Percentiles rank a stretch among this genome's conserved stretches.
Conservation (phyloP, 2,329 filamentous ascomycete genomes). For the Penicillium sp. region DNA sequence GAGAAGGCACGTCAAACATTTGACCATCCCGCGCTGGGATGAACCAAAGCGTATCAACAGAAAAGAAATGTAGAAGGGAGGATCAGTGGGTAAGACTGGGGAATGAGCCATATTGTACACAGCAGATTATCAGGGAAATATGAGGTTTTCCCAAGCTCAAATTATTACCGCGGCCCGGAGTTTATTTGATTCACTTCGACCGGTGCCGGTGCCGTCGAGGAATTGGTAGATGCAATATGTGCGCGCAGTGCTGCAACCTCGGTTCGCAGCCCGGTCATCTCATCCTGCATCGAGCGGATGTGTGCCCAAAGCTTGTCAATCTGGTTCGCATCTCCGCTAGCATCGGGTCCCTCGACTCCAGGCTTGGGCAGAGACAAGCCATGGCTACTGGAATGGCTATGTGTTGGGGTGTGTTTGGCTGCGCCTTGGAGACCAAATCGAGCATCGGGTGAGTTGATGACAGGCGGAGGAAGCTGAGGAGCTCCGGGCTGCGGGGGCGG, state of each 20-base stretch:
- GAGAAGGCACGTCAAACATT: constrained; percentile 14
- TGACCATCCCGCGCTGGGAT: constrained; percentile 3
- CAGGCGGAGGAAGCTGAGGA: constrained; percentile 43
- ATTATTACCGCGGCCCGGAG: constrained; percentile 11
- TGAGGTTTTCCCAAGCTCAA: background rate
- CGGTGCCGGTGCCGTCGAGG: constrained; percentile 14
- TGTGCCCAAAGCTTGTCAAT: constrained; percentile 41
- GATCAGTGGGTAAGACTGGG: no score
- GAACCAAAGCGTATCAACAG: constrained; percentile 16
- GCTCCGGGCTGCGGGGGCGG: constrained; percentile 36
- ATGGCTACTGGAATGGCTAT: constrained; percentile 34
- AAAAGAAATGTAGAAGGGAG: background rate
- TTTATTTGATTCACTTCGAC: constrained; percentile 17
- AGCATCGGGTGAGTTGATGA: constrained; percentile 39
- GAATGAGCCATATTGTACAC: constrained; percentile 20
- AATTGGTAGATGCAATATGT: constrained; percentile 34
- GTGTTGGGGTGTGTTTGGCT: constrained; percentile 33
- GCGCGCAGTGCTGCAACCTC: constrained; percentile 40
- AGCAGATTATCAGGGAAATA: constrained; percentile 1
- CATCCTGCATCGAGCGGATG: constrained; percentile 40
- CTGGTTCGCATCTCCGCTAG: constrained; percentile 24
- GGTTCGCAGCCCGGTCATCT: constrained; percentile 37
- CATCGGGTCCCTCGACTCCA: constrained; percentile 23
- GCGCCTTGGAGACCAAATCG: constrained; percentile 40
- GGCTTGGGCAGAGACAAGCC: constrained; percentile 26